These are phyloP conservation scores for Pseudozyma pruni DNA, from an alignment of 1,284 basidiomycete species.

Conservation along the genomic window DNA sequence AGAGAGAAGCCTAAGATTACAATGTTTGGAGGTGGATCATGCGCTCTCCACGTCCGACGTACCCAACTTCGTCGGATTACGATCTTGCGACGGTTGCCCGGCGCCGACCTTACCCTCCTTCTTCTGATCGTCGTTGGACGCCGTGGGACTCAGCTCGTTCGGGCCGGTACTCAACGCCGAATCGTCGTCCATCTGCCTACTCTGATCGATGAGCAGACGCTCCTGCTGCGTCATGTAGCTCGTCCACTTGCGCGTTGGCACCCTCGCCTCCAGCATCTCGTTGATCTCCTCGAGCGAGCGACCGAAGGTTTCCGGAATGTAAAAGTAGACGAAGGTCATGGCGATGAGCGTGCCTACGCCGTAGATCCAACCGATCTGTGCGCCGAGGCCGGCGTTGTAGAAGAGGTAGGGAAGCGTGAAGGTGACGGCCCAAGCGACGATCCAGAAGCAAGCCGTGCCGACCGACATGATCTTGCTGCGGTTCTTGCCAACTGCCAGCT, in stretches of 20 bases:
- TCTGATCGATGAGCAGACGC: slow-evolving; percentile 40
- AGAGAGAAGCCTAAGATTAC: slow-evolving; percentile 21
- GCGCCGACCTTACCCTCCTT: slow-evolving; percentile 26
- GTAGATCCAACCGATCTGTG: slow-evolving; percentile 69
- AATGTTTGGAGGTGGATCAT: slow-evolving; percentile 4
- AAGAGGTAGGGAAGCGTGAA: slow-evolving; percentile 60
- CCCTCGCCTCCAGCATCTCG: slow-evolving; percentile 57
- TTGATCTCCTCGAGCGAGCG: slow-evolving; percentile 62
- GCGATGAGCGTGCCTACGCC: slow-evolving; percentile 67
- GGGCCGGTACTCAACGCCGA: slow-evolving; percentile 23
- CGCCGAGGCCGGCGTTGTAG: slow-evolving; percentile 68
- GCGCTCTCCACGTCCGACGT: slow-evolving; percentile 31
- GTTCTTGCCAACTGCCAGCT: slow-evolving; percentile 69
- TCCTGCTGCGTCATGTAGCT: slow-evolving; percentile 45
- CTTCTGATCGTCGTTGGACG: slow-evolving; percentile 29
- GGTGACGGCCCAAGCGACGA: slow-evolving; percentile 69
- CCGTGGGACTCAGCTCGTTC: slow-evolving; percentile 22
- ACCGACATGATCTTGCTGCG: slow-evolving; percentile 70
- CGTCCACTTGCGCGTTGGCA: slow-evolving; percentile 56
- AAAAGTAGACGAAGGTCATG: slow-evolving; percentile 70
- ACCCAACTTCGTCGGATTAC: slow-evolving; percentile 29
- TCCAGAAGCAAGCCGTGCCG: slow-evolving; percentile 70
- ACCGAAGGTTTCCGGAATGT: slow-evolving; percentile 66
- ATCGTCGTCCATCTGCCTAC: slow-evolving; percentile 23
- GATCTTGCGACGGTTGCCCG: slow-evolving; percentile 1